These are phyloP conservation scores for Maudiozyma humilis DNA, from an alignment of 1,139 yeast genomes.

Conservation along the genomic window DNA sequence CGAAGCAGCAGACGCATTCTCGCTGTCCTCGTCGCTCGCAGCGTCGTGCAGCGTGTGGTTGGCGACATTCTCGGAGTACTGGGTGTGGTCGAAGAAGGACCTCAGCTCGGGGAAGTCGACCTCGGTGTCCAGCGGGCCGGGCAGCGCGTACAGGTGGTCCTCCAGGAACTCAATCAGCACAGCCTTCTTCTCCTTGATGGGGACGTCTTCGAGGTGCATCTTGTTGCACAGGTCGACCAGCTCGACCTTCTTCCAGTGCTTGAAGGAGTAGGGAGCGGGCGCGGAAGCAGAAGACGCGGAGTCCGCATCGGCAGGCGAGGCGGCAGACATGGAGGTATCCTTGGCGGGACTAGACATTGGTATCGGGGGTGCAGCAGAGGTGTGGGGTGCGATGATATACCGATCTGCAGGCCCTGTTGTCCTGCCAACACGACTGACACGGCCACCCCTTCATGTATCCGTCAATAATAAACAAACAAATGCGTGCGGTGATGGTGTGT, in stretches of 20 bases:
- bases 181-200: slow-evolving; percentile 19
- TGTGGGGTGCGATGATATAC: too few species aligned
- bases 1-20: neutral
- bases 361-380: too few species aligned
- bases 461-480: too few species aligned
- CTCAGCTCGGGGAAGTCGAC: slow-evolving; percentile 28
- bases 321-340: too few species aligned
- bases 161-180: slow-evolving; percentile 19
- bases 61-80: neutral
- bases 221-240: slow-evolving; percentile 25
- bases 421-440: too few species aligned
- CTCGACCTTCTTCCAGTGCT: slow-evolving; percentile 27
- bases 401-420: too few species aligned
- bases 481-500: too few species aligned
- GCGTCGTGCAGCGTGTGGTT: neutral
- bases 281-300: too few species aligned
- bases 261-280: slow-evolving; percentile 8
- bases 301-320: too few species aligned
- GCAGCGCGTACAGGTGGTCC: slow-evolving; percentile 16
- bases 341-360: too few species aligned
- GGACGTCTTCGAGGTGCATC: slow-evolving; percentile 17
- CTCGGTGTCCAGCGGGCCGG: slow-evolving; percentile 19
- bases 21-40: neutral
- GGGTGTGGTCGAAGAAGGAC: slow-evolving; percentile 19
- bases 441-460: too few species aligned